These are phyloP conservation scores for Cyclotella distinguenda DNA, from an alignment of 108 stramenopile genomes.

Conservation along the genomic window DNA sequence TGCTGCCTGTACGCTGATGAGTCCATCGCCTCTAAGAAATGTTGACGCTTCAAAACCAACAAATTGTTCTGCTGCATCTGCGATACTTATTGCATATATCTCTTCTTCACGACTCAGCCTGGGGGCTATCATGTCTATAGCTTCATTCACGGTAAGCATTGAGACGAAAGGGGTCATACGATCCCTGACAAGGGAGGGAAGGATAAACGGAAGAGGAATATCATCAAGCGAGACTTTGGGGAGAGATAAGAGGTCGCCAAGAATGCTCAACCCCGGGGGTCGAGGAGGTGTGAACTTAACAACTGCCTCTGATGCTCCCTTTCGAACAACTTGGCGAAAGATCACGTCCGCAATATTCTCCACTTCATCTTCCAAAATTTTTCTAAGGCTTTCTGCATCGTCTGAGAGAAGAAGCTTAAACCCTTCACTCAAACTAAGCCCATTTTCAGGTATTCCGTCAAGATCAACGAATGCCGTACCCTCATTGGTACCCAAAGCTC, in stretches of 20 bases:
- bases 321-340: constrained; percentile 72
- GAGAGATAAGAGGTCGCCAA: constrained; percentile 72
- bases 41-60: constrained; percentile 60
- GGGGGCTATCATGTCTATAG: constrained; percentile 75
- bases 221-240: constrained; percentile 72
- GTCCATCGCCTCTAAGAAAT: constrained; percentile 72
- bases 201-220: constrained; percentile 66
- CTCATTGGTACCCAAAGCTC: constrained; percentile 61
- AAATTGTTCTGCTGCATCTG: constrained; percentile 72
- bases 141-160: constrained; percentile 51
- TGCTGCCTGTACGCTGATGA: constrained; percentile 54
- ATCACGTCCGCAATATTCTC: constrained; percentile 79
- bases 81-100: constrained; percentile 77
- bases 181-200: constrained; percentile 37
- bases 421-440: constrained; percentile 63
- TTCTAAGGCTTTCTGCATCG: constrained; percentile 69
- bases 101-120: constrained; percentile 82
- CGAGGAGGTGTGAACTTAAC: constrained; percentile 71
- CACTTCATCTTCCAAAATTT: constrained; percentile 72
- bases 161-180: constrained; percentile 29
- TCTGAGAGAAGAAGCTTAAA: constrained; percentile 75
- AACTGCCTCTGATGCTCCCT: constrained; percentile 65
- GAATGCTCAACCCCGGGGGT: constrained; percentile 63
- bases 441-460: constrained; percentile 81
- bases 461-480: constrained; percentile 86